Base-by-base conservation (phyloP, 1,139 yeast species). In the Pichia sp. region DNA sequence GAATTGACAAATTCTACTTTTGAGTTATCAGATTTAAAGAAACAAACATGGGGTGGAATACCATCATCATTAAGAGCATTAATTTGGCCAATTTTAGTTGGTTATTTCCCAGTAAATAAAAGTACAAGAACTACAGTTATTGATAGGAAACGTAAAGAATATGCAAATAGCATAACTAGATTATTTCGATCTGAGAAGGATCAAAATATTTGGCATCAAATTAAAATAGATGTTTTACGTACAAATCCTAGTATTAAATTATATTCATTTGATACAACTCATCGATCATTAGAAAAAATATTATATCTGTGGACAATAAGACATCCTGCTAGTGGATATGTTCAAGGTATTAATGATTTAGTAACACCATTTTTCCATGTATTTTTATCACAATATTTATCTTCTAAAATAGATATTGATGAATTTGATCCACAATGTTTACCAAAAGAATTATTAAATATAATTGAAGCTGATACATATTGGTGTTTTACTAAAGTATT, bases 271-370 rank as follows among this genome's bases (percentile, higher is more conserved):
- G 76, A 78, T 27, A 72, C 83, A 4, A 87, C 94, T 0, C 97
- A 92, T 60, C 69, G 81, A 50, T 76, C 95, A 11, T 71, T 92
- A 53, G 88, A 92, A 55, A 81, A 86, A 55, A 81, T 94, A 25
- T 69, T 92, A 45, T 94, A 88, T 60, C 71, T 92, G 34, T 92
- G 99, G 99, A 96, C 98, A 0, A 83, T 92, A 27, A 77, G 98
- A 53, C 98, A 94, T 63, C 98, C 99, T 0, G 97, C 97, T 4
- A 83, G 94, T 62, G 99, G 99, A 4, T 92, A 92, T 66, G 99
- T 92, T n/a, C 99, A 92, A 67, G 99, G 99, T 31, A 94, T 92
- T 50, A 92, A 92, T 64, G 99, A 92, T 66, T 73, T 92, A 49
- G 89, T 84, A 25, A 92, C 97, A 0, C 98, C 99, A 1, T 89